Evolutionary conservation across 257 asterid genomes (phyloP).

Genomic region (Echium plantagineum): DNA sequence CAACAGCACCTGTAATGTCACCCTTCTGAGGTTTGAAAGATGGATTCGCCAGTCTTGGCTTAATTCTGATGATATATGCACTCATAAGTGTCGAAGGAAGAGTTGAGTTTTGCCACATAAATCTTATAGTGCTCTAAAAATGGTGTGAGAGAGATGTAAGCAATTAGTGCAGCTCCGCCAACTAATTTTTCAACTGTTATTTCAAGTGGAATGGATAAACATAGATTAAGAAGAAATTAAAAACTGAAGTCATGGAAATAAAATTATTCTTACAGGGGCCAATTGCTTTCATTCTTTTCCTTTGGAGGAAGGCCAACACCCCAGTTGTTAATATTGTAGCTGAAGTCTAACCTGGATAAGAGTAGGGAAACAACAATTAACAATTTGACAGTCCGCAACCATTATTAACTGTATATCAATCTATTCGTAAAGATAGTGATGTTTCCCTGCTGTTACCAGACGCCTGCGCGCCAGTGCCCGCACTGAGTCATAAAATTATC

Average conservation of each 20-base stretch:
- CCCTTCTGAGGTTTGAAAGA: conserved; percentile 56
- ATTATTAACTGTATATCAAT: background rate
- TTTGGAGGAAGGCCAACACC: conserved; percentile 94
- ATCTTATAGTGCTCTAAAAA: no score
- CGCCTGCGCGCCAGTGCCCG: no score
- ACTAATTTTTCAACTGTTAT: no score
- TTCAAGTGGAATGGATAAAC: conserved; percentile 1
- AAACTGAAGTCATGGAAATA: background rate
- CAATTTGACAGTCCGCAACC: background rate
- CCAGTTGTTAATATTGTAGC: conserved; percentile 85
- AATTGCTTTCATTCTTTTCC: conserved; percentile 65
- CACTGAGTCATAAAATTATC: no score
- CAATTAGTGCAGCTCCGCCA: no score
- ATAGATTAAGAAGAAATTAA: background rate
- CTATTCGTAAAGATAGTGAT: background rate
- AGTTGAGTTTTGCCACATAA: background rate
- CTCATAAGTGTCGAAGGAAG: conserved; percentile 1
- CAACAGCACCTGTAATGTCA: conserved; percentile 74
- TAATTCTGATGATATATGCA: conserved; percentile 39
- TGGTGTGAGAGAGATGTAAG: no score
- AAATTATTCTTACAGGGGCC: conserved; percentile 66
- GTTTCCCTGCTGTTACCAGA: no score
- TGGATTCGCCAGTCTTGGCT: conserved; percentile 69
- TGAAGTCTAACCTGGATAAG: conserved; percentile 74
- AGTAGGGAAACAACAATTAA: background rate